phyloP scores from a whole-genome alignment of 23 red algal genomes.

The Agarophyton chilense region DNA sequence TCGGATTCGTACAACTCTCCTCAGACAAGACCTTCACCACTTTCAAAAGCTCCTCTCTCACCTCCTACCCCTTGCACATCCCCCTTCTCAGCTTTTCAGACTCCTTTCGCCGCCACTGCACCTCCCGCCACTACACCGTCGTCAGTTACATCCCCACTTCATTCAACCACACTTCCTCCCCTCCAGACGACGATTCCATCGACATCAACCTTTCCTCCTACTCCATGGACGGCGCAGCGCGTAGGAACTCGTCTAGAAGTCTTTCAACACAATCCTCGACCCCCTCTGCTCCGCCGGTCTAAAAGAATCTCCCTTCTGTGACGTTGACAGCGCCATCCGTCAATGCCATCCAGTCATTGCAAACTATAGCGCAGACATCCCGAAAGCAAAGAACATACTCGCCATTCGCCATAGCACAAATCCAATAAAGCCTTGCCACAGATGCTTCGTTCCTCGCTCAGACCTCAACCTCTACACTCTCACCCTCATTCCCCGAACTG shows the following conservation, averaged over 20 bases:
- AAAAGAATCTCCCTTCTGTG: background rate
- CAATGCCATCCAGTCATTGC: background rate
- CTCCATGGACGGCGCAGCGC: background rate
- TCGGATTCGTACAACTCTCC: background rate
- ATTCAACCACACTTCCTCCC: background rate
- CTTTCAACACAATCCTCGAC: background rate
- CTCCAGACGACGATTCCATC: too few species aligned
- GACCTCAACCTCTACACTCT: background rate
- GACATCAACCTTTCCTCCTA: too few species aligned
- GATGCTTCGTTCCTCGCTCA: background rate
- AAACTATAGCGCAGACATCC: constrained; percentile 14
- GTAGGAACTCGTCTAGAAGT: background rate
- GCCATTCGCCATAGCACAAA: background rate
- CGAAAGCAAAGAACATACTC: background rate
- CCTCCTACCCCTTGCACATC: constrained; percentile 1
- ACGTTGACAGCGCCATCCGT: background rate
- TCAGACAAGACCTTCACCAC: background rate
- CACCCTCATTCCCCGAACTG: background rate
- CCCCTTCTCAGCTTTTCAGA: background rate
- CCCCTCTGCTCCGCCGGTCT: background rate
- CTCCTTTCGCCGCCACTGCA: background rate
- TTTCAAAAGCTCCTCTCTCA: background rate
- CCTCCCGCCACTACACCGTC: background rate
- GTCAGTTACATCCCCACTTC: background rate
- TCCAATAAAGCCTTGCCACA: background rate